A percentile compares a stretch with the other conserved stretches of the same genome.
These are phyloP conservation scores for Leccinum olivaceopallidum DNA, from an alignment of 768 basidiomycete genomes.

Conservation along the genomic window DNA sequence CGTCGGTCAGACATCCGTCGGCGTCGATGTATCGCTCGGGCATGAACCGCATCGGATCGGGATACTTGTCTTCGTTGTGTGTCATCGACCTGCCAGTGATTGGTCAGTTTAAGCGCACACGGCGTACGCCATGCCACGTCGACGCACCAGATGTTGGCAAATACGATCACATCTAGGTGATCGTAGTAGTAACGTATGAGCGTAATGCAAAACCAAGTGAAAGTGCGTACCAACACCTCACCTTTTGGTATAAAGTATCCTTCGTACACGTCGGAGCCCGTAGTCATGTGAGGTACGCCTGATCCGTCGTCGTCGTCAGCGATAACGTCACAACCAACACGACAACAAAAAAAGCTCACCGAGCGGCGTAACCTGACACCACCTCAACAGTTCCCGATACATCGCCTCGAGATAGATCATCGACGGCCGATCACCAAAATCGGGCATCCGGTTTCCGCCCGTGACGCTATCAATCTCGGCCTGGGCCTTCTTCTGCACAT, in stretches of 20 bases:
- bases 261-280: constrained; percentile 16
- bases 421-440: constrained; percentile 22
- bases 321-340: background rate
- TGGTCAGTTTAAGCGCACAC: background rate
- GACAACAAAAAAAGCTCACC: constrained; percentile 8
- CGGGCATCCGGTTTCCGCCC: constrained; percentile 15
- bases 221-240: background rate
- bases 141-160: constrained; percentile 19
- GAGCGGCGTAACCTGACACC: constrained; percentile 27
- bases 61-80: constrained; percentile 26
- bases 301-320: background rate
- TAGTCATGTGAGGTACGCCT: constrained; percentile 33
- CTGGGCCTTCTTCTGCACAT: constrained; percentile 27
- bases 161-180: constrained; percentile 26
- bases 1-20: constrained; percentile 19
- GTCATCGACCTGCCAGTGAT: constrained; percentile 23
- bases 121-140: background rate
- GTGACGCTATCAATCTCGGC: constrained; percentile 28
- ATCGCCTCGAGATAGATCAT: constrained; percentile 29
- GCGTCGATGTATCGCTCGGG: constrained; percentile 21
- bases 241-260: constrained; percentile 24
- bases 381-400: constrained; percentile 24
- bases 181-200: background rate
- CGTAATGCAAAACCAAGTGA: background rate
- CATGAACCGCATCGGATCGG: constrained; percentile 23